Percentiles rank a stretch among this genome's conserved stretches.
Evolutionary conservation across 2,329 filamentous ascomycete species (phyloP).

Genomic region (Paecilomyces variotii): DNA sequence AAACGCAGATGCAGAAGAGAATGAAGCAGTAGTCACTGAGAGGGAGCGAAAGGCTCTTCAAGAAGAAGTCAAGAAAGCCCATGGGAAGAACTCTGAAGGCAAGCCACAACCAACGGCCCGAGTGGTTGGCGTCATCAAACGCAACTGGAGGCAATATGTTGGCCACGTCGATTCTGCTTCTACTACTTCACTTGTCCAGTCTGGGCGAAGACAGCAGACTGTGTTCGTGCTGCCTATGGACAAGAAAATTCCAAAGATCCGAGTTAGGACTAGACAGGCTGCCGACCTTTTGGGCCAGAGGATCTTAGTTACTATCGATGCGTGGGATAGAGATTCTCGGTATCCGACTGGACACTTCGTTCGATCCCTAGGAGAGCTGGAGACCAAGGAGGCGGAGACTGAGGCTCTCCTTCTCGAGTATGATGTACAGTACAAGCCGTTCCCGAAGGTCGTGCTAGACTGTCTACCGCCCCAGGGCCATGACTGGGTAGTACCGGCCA

Average conservation of each 20-base stretch:
- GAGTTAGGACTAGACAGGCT: constrained; percentile 83
- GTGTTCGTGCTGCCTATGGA: constrained; percentile 98
- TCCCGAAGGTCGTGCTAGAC: constrained; percentile 90
- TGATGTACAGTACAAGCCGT: constrained; percentile 95
- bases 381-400: constrained; percentile 96
- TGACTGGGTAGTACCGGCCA: constrained; percentile 83
- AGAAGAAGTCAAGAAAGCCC: constrained; percentile 81
- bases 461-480: constrained; percentile 88
- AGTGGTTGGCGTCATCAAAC: constrained; percentile 85
- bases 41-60: constrained; percentile 79
- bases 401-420: constrained; percentile 90
- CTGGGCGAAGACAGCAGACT: constrained; percentile 78
- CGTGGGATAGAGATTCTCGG: constrained; percentile 87
- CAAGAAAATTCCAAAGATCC: constrained; percentile 93
- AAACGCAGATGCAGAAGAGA: constrained; percentile 74
- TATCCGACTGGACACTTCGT: constrained; percentile 93
- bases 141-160: constrained; percentile 97
- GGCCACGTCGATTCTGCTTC: constrained; percentile 88
- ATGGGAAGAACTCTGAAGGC: constrained; percentile 67
- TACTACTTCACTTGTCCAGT: constrained; percentile 62
- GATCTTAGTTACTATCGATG: constrained; percentile 85
- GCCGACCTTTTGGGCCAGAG: constrained; percentile 84
- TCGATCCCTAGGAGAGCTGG: constrained; percentile 81
- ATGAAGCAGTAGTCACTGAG: constrained; percentile 73
- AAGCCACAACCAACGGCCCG: constrained; percentile 82